phyloP scores from a whole-genome alignment of 1,139 yeast species.

The Suhomyces kunorum region DNA sequence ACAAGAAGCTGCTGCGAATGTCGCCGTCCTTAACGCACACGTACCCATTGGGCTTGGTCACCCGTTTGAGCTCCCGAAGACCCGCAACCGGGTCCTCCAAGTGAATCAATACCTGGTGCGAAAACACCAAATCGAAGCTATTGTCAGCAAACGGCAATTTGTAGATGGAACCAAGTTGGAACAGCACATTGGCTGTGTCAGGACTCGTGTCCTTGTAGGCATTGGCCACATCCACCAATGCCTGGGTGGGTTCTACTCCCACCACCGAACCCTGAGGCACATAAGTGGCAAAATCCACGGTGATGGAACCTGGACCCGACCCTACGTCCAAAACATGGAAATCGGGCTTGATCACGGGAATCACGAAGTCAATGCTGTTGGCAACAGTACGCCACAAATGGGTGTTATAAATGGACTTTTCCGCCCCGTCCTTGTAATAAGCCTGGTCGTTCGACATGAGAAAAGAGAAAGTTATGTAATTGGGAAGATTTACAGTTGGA shows the following conservation, averaged over 20 bases:
- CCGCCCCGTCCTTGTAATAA: conserved; percentile 27
- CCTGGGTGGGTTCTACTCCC: conserved; percentile 38
- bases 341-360: conserved; percentile 29
- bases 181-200: conserved; percentile 25
- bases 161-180: conserved; percentile 33
- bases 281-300: conserved; percentile 36
- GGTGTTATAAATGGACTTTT: conserved; percentile 26
- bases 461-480: not conserved
- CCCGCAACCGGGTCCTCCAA: conserved; percentile 29
- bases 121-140: conserved; percentile 39
- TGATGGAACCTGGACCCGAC: conserved; percentile 46
- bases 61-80: conserved; percentile 14
- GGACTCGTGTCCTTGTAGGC: conserved; percentile 10
- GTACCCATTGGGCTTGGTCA: conserved; percentile 13
- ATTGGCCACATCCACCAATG: conserved; percentile 30
- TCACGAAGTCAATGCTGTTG: conserved; percentile 30
- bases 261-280: conserved; percentile 29
- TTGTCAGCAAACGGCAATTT: conserved; percentile 36
- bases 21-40: conserved; percentile 39
- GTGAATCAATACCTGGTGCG: conserved; percentile 44
- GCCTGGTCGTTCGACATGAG: conserved; percentile 20
- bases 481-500: too few species aligned
- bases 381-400: conserved; percentile 39
- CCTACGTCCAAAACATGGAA: conserved; percentile 42
- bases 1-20: conserved; percentile 18